Evolutionary conservation across 1,139 yeast genomes (phyloP), one percentile per base, ranked within the genome.

Genomic region (Candida glucosophila): DNA sequence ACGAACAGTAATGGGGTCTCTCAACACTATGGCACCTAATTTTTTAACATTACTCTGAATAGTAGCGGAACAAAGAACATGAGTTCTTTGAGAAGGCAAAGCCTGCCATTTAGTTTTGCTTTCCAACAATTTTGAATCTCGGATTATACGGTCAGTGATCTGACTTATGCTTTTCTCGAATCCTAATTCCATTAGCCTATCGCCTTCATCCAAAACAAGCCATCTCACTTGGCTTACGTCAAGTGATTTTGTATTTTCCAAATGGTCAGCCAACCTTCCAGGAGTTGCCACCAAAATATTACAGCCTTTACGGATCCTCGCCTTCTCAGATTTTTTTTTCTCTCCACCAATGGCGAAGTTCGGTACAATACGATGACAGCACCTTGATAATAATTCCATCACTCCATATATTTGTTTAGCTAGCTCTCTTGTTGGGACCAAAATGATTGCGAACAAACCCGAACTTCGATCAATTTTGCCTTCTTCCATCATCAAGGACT

Each of bases 291-390:
- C 90, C 15, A 86, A 63, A 21, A 86, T 72, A 46, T 86, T 86
- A 20, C 83, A 88, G 29, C 96, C 96, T 47, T 85, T 85, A 40
- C 96, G 66, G 20, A 86, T 58, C 41, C 96, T 60, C 3, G 95
- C 95, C 61, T 86, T 86, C 52, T 86, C 96, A 2, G 90, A 70
- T 46, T 86, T 88, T 48, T 85, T 85, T 67, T 85, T 83, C 47
- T 86, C 96, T 25, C 96, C 96, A 39, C 96, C 96, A 52, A 86
- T 83, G 13, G 86, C 92, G 19, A 86, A 74, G 20, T 96, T 95
- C 0, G 96, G 95, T 5, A 86, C 95, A 20, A 86, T 65, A 49
- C 78, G 71, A 44, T 80, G 90, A 47, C 88, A 77, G 41, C 90
- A 75, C 28, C 80, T 67, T 19, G 75, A 59, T 15, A 88, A 51